Conservation (phyloP, 2,329 filamentous ascomycete species). For the Madurella mycetomatis region DNA sequence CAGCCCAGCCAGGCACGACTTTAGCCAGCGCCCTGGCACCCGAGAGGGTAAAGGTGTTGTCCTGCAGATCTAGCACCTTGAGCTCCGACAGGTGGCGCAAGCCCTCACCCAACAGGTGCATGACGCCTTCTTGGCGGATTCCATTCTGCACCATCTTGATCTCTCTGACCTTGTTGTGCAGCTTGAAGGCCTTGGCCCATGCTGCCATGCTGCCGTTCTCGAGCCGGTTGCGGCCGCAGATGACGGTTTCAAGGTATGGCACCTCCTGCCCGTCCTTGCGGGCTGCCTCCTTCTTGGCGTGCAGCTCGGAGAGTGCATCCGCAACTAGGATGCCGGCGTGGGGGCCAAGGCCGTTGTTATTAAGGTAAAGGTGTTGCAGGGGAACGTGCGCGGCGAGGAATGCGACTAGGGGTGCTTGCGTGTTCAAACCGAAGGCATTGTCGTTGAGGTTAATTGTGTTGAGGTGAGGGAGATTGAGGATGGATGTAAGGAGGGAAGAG, state of each 20-base stretch:
- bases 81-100: slow-evolving; percentile 66
- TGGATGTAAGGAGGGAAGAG: slow-evolving; percentile 75
- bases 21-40: slow-evolving; percentile 75
- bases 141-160: slow-evolving; percentile 99
- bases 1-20: slow-evolving; percentile 69
- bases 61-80: slow-evolving; percentile 81
- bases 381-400: slow-evolving; percentile 87
- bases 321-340: slow-evolving; percentile 86
- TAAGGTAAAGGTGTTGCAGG: slow-evolving; percentile 89
- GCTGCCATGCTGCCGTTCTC: slow-evolving; percentile 96
- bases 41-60: slow-evolving; percentile 88
- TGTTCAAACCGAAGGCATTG: slow-evolving; percentile 96
- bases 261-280: slow-evolving; percentile 67
- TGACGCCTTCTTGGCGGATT: slow-evolving; percentile 90
- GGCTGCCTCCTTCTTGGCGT: slow-evolving; percentile 76
- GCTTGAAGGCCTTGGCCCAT: slow-evolving; percentile 83
- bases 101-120: slow-evolving; percentile 72
- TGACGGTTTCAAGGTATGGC: slow-evolving; percentile 87
- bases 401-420: slow-evolving; percentile 83
- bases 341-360: slow-evolving; percentile 96
- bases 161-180: slow-evolving; percentile 75
- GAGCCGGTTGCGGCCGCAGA: slow-evolving; percentile 91
- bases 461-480: slow-evolving; percentile 80
- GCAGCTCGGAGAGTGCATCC: slow-evolving; percentile 76
- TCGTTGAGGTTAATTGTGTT: slow-evolving; percentile 94